These are phyloP conservation scores for Castanea crenata DNA, from an alignment of 306 rosid genomes.

Conservation along the genomic window DNA sequence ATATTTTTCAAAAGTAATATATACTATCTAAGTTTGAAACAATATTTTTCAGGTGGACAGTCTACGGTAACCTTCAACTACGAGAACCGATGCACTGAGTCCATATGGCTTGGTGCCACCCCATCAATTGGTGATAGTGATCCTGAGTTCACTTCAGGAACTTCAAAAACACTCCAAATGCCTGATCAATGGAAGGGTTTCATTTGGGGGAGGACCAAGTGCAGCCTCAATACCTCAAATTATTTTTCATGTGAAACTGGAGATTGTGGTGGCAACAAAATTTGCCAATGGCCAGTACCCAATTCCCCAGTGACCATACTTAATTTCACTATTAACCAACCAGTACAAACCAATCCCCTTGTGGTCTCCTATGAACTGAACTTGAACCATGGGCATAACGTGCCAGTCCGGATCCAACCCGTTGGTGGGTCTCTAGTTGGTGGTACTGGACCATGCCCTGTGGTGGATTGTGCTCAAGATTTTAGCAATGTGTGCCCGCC, in stretches of 20 bases:
- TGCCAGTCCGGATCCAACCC: slow-evolving; percentile 24
- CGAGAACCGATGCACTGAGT: too few species aligned
- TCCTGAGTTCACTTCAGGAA: too few species aligned
- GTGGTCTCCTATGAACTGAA: slow-evolving; percentile 40
- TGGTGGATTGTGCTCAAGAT: slow-evolving; percentile 18
- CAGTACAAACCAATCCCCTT: neutral
- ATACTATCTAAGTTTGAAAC: too few species aligned
- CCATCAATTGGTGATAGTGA: too few species aligned
- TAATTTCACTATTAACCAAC: slow-evolving; percentile 15
- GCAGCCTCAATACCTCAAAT: too few species aligned
- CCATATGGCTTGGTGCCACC: too few species aligned
- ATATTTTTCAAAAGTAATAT: too few species aligned
- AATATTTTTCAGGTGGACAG: too few species aligned
- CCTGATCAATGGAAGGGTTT: too few species aligned
- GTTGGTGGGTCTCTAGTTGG: slow-evolving; percentile 28
- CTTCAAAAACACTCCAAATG: too few species aligned
- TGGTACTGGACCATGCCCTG: slow-evolving; percentile 32
- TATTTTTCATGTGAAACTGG: slow-evolving; percentile 28
- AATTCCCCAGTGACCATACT: slow-evolving; percentile 13
- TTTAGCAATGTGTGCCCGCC: slow-evolving; percentile 26
- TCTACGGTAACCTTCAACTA: too few species aligned
- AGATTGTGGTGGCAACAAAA: slow-evolving; percentile 20
- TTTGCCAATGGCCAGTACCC: slow-evolving; percentile 29
- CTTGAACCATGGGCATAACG: slow-evolving; percentile 40
- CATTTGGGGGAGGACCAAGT: too few species aligned